These are phyloP conservation scores for Lactarius trivialis DNA, from an alignment of 768 basidiomycete genomes.

Conservation along the genomic window DNA sequence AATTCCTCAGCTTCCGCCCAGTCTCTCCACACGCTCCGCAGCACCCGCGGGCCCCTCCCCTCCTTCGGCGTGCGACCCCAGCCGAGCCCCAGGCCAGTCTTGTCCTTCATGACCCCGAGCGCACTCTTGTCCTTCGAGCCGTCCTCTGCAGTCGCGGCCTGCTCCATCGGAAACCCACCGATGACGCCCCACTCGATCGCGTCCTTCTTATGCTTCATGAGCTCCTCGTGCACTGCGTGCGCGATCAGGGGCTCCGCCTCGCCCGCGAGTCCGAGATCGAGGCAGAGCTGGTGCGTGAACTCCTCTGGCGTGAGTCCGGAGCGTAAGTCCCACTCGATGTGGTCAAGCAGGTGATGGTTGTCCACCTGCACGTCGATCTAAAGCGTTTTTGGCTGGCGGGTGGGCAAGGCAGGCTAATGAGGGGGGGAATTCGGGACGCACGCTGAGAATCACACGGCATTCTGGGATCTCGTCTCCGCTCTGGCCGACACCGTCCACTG, in stretches of 20 bases:
- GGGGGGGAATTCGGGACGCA: conserved; percentile 33
- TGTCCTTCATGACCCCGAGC: conserved; percentile 62
- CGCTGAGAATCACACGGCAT: conserved; percentile 76
- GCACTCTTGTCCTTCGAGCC: conserved; percentile 43
- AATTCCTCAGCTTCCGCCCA: conserved; percentile 92
- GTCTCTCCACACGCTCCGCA: conserved; percentile 91
- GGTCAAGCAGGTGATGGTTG: conserved; percentile 84
- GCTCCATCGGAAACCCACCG: conserved; percentile 44
- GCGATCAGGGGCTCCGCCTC: conserved; percentile 86
- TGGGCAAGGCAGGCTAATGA: conserved; percentile 4
- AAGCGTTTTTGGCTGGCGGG: neutral
- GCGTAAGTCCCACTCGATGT: conserved; percentile 98
- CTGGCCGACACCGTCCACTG: conserved; percentile 49
- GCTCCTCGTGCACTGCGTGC: conserved; percentile 91
- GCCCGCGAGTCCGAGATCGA: conserved; percentile 81
- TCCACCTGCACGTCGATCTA: conserved; percentile 98
- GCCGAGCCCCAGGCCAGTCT: conserved; percentile 71
- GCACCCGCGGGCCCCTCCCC: conserved; percentile 70
- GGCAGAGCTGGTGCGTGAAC: conserved; percentile 73
- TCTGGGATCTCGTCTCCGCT: conserved; percentile 50
- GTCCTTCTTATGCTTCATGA: conserved; percentile 92
- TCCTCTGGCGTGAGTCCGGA: conserved; percentile 84
- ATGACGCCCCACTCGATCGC: conserved; percentile 92
- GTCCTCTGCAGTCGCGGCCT: conserved; percentile 27
- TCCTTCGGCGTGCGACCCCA: conserved; percentile 75